phyloP scores from a whole-genome alignment of 305 asterid species.

The Galium porrigens region DNA sequence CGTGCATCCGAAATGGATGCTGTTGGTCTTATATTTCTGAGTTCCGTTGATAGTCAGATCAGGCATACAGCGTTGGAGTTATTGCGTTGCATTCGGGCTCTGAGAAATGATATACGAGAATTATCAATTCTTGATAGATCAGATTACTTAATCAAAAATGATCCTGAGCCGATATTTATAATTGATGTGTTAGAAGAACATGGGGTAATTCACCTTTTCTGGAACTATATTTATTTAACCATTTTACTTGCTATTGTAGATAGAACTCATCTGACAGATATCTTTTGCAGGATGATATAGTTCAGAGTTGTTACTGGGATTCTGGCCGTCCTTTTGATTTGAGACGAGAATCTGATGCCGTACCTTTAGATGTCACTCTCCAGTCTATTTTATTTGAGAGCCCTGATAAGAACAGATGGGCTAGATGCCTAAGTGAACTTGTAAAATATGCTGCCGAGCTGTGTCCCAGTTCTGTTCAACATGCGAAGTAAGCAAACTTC shows the following conservation, averaged over 20 bases:
- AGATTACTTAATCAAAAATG: slow-evolving; percentile 44
- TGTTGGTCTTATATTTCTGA: slow-evolving; percentile 93
- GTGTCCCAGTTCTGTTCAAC: slow-evolving; percentile 89
- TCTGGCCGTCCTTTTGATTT: slow-evolving; percentile 86
- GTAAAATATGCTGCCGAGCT: slow-evolving; percentile 86
- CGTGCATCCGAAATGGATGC: slow-evolving; percentile 96
- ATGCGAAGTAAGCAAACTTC: slow-evolving; percentile 58
- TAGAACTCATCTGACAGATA: background rate
- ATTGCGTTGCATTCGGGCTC: slow-evolving; percentile 83
- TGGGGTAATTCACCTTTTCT: slow-evolving; percentile 54
- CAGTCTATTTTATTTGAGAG: slow-evolving; percentile 91
- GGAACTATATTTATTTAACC: slow-evolving; percentile 2
- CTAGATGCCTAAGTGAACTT: slow-evolving; percentile 87
- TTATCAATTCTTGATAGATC: slow-evolving; percentile 47
- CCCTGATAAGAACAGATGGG: slow-evolving; percentile 98
- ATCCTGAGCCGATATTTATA: slow-evolving; percentile 86
- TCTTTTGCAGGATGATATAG: slow-evolving; percentile 79
- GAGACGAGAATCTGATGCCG: slow-evolving; percentile 85
- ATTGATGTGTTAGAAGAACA: slow-evolving; percentile 98
- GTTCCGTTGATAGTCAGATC: slow-evolving; percentile 96
- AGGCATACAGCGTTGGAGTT: slow-evolving; percentile 97
- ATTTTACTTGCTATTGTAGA: background rate
- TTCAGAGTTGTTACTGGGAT: slow-evolving; percentile 98
- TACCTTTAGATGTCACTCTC: slow-evolving; percentile 83
- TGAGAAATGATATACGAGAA: slow-evolving; percentile 71